Evolutionary conservation across 164 flowering plant genomes (phyloP), one percentile per base, ranked within the genome.

Genomic region (Taxillus chinensis): DNA sequence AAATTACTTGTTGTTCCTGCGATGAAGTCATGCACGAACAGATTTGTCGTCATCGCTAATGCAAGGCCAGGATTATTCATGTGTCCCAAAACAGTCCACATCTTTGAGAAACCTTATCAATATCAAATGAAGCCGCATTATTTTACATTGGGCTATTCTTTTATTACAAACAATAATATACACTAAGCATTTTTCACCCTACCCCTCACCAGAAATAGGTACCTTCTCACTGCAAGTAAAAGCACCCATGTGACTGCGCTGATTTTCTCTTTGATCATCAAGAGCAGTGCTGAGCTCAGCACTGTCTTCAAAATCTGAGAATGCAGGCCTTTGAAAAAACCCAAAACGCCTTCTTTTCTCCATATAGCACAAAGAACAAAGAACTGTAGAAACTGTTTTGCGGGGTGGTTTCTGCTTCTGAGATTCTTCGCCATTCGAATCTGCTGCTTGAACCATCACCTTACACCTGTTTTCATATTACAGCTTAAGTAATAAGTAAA

Each of bases 231-330:
- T 41, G 89, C 87, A 50, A 88, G 83, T 49, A 86, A 72, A 7
- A 86, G 75, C 59, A 88, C 80, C 95, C 91, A 83, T 10, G 95
- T 83, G 45, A 81, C 73, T 54, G 67, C 75, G n/a, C 81, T 42
- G 53, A 82, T 79, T 68, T 82, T 88, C 73, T 88, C 95, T 75
- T 88, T 88, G 62, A 88, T 88, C 95, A 88, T 88, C 64, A 88
- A 62, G 39, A 85, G 89, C 77, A 87, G 68, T 4, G 91, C 91
- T 0, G 95, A 83, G 69, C 87, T 87, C 12, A 85, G 63, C 16
- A 87, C 95, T 4, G 95, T 87, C 69, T 87, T 87, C 75, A 84
- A 59, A 52, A 87, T 85, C 77, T 87, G 95, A 41, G 95, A 89
- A 3, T 82, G 75, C 67, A 87, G 59, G 55, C 95, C 95, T 73